These are phyloP conservation scores for Eimeria acervulina DNA, from an alignment of 169 alveolate species.

Conservation along the genomic window DNA sequence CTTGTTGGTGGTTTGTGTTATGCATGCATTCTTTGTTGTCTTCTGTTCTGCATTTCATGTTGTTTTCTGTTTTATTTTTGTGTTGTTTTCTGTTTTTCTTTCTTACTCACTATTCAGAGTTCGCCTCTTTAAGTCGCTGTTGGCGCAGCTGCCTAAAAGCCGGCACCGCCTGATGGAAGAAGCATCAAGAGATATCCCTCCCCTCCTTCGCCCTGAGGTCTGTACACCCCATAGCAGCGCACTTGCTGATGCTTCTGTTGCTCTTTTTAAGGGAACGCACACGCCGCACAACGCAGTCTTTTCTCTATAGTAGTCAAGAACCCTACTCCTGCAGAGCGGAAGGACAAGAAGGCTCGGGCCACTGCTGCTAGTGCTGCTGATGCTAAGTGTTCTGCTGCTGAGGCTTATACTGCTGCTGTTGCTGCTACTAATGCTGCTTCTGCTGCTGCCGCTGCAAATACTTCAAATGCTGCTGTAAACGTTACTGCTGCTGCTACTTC, in stretches of 20 bases:
- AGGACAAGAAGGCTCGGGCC: neutral
- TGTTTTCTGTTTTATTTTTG: too few relatives aligned
- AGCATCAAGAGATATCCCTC: constrained; percentile 69
- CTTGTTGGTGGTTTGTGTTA: neutral
- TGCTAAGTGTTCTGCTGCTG: neutral
- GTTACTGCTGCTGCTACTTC: neutral
- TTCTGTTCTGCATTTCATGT: neutral
- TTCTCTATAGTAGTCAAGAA: neutral
- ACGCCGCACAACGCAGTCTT: too few relatives aligned
- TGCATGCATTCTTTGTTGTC: neutral
- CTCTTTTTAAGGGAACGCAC: too few relatives aligned
- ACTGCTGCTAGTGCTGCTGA: too few relatives aligned
- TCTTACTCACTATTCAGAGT: neutral
- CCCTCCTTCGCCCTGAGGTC: constrained; percentile 79
- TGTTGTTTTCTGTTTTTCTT: too few relatives aligned
- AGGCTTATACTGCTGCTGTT: neutral
- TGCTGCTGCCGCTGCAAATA: constrained; percentile 12
- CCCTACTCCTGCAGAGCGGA: neutral
- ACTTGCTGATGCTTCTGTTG: neutral
- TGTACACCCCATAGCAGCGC: neutral
- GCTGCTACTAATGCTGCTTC: constrained; percentile 32
- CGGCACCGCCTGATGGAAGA: constrained; percentile 59
- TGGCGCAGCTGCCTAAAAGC: constrained; percentile 74
- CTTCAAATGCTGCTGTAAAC: neutral
- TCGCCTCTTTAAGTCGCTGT: constrained; percentile 67